phyloP scores from a whole-genome alignment of 2,329 filamentous ascomycete genomes.

The Colletotrichum tabaci region DNA sequence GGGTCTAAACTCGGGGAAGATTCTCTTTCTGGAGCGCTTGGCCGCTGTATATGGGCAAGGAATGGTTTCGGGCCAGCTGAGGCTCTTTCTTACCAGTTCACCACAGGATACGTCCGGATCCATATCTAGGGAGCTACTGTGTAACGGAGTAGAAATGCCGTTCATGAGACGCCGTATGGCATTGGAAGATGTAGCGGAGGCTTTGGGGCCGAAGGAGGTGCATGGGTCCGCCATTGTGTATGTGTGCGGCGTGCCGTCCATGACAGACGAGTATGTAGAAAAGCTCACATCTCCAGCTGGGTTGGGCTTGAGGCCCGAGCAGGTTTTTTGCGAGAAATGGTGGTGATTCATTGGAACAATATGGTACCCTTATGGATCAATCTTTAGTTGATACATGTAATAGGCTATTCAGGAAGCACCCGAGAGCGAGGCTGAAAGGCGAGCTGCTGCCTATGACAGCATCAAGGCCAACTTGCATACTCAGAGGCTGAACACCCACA shows the following conservation, averaged over 20 bases:
- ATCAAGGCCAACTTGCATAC: neutral
- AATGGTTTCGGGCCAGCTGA: slow-evolving; percentile 57
- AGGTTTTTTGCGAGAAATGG: slow-evolving; percentile 57
- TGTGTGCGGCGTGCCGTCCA: slow-evolving; percentile 76
- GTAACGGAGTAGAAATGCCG: slow-evolving; percentile 47
- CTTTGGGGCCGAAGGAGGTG: slow-evolving; percentile 53
- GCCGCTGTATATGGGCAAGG: slow-evolving; percentile 56
- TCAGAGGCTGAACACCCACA: neutral
- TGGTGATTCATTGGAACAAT: slow-evolving; percentile 48
- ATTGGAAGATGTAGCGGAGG: slow-evolving; percentile 57
- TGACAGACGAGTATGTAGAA: slow-evolving; percentile 77
- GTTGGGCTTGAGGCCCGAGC: slow-evolving; percentile 46
- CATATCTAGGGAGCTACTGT: neutral
- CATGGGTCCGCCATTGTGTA: slow-evolving; percentile 68
- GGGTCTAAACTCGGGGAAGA: slow-evolving; percentile 48
- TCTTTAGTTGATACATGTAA: neutral
- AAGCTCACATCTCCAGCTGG: slow-evolving; percentile 54
- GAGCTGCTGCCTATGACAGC: neutral
- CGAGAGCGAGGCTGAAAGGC: neutral
- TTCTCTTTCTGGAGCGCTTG: slow-evolving; percentile 69
- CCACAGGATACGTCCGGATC: neutral
- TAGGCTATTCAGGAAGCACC: neutral
- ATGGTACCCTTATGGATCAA: neutral
- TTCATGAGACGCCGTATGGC: slow-evolving; percentile 59
- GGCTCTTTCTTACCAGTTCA: slow-evolving; percentile 63